A percentile compares a stretch with the other conserved stretches of the same genome.
phyloP scores from a whole-genome alignment of 345 rosid species.

The Erucastrum elatum region DNA sequence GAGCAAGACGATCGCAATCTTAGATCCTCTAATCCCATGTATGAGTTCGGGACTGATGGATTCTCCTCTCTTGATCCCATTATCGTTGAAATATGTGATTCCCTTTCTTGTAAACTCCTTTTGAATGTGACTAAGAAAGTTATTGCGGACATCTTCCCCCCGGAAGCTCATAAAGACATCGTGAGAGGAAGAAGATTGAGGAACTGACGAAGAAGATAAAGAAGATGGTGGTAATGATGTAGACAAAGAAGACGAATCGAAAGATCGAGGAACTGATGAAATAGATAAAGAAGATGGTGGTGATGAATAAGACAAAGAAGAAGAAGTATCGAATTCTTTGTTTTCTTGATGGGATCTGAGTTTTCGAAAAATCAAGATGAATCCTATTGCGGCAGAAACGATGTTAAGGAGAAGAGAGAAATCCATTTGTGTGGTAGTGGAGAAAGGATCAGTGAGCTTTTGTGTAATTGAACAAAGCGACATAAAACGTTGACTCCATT shows the following conservation, averaged over 20 bases:
- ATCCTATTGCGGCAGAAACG: background rate
- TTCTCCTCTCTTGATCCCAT: conserved; percentile 22
- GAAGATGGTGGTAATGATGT: background rate
- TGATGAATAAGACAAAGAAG: background rate
- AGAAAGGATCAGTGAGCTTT: background rate
- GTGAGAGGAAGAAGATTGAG: background rate
- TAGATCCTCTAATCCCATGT: conserved; percentile 9
- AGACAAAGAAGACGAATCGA: background rate
- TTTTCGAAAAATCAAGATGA: background rate
- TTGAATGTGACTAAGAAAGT: background rate
- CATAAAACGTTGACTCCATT: background rate
- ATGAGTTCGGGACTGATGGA: conserved; percentile 21
- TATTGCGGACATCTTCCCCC: background rate
- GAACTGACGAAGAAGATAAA: background rate
- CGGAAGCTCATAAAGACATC: conserved; percentile 9
- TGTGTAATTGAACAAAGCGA: background rate
- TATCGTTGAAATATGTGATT: conserved; percentile 11
- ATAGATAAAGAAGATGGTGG: background rate
- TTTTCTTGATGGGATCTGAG: background rate
- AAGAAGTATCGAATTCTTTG: background rate
- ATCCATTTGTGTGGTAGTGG: background rate
- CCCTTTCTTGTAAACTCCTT: background rate
- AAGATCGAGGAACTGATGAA: background rate
- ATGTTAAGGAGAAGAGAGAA: background rate
- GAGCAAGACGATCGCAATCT: conserved; percentile 2